Conservation (phyloP, 2,329 filamentous ascomycete species). For the Paramyrothecium roridum region DNA sequence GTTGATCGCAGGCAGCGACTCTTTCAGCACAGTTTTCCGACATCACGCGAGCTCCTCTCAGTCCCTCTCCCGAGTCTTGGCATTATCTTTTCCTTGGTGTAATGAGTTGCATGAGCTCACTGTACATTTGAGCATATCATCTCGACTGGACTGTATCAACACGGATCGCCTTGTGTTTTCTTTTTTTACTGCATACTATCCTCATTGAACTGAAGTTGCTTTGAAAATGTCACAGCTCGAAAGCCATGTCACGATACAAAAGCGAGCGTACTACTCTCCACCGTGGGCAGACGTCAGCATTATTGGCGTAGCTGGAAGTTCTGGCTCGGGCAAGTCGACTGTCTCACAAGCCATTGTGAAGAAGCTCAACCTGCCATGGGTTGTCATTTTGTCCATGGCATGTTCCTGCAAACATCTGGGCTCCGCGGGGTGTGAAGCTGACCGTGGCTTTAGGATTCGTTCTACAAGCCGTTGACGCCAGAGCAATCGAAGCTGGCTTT, state of each 20-base stretch:
- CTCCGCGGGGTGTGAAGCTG: slow-evolving; percentile 8
- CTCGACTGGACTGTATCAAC: not conserved
- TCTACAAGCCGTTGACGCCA: slow-evolving; percentile 84
- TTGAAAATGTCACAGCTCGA: slow-evolving; percentile 27
- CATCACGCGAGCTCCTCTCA: not conserved
- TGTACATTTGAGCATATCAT: not conserved
- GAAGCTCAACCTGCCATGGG: slow-evolving; percentile 91
- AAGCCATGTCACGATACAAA: slow-evolving; percentile 48
- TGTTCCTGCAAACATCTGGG: slow-evolving; percentile 14
- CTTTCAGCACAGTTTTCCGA: not conserved
- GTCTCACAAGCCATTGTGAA: slow-evolving; percentile 88
- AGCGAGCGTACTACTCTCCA: slow-evolving; percentile 76
- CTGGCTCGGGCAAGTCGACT: slow-evolving; percentile 91
- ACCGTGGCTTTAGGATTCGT: slow-evolving; percentile 71
- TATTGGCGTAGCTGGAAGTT: slow-evolving; percentile 93
- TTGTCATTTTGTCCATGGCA: slow-evolving; percentile 96
- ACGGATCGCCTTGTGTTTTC: not conserved
- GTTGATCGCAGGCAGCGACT: not conserved
- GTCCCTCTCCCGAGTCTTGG: not conserved
- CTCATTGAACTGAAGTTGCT: not conserved
- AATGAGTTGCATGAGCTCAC: not conserved
- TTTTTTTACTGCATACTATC: not conserved
- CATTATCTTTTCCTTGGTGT: not conserved
- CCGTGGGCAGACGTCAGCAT: slow-evolving; percentile 97
- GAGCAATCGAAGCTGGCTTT: slow-evolving; percentile 82